phyloP scores from a whole-genome alignment of 768 basidiomycete genomes.

The Tylopilus rubrobrunneus region DNA sequence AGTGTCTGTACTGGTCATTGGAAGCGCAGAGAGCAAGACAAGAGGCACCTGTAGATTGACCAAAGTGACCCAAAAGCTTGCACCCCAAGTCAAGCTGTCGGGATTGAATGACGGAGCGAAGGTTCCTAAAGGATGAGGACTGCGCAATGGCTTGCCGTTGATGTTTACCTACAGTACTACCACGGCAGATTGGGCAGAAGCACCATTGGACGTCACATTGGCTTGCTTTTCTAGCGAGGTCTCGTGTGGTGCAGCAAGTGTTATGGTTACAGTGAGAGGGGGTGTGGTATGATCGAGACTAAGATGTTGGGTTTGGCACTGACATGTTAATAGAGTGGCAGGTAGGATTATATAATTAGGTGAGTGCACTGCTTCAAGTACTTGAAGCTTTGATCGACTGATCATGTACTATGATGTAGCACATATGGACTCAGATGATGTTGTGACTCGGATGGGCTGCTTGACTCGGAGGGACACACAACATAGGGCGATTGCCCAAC shows the following conservation, averaged over 20 bases:
- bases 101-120: conserved; percentile 19
- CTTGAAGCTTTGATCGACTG: too few relatives aligned
- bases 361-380: too few relatives aligned
- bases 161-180: conserved; percentile 34
- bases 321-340: not conserved
- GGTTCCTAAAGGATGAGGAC: conserved; percentile 29
- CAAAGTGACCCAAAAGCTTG: conserved; percentile 93
- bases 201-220: conserved; percentile 8
- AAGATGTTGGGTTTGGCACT: conserved; percentile 24
- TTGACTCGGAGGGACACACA: too few relatives aligned
- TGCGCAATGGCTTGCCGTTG: conserved; percentile 31
- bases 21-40: conserved; percentile 5
- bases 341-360: too few relatives aligned
- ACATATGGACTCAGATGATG: too few relatives aligned
- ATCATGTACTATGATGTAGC: too few relatives aligned
- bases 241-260: conserved; percentile 1
- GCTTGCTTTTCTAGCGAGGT: conserved; percentile 6
- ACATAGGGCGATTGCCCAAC: too few relatives aligned
- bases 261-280: conserved; percentile 1
- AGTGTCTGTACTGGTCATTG: conserved; percentile 7
- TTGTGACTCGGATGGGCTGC: too few relatives aligned
- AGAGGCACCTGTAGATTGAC: conserved; percentile 80
- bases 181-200: conserved; percentile 12
- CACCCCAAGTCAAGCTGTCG: conserved; percentile 67
- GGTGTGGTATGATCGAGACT: conserved; percentile 20